Conservation (phyloP, 768 basidiomycete species). For the Boletellus emodensis region DNA sequence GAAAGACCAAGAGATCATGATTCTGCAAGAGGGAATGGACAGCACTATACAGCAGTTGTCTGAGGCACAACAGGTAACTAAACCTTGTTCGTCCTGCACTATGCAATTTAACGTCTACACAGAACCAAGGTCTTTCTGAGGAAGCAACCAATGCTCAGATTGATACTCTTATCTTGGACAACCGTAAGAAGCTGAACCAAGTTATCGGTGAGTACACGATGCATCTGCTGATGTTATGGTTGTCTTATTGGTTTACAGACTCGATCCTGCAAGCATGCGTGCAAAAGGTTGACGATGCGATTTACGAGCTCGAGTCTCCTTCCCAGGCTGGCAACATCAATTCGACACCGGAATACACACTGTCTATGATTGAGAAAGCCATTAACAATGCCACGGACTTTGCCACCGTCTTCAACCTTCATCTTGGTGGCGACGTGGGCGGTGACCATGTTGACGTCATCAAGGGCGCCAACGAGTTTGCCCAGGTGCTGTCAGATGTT, state of each 20-base stretch:
- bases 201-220: conserved; percentile 69
- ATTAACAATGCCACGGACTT: conserved; percentile 94
- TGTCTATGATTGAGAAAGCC: conserved; percentile 98
- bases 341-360: conserved; percentile 97
- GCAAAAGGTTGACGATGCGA: conserved; percentile 93
- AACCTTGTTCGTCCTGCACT: neutral
- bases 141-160: conserved; percentile 96
- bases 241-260: conserved; percentile 47
- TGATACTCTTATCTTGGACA: conserved; percentile 92
- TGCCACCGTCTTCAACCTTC: conserved; percentile 89
- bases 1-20: conserved; percentile 95
- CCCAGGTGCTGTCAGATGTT: conserved; percentile 89
- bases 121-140: conserved; percentile 83
- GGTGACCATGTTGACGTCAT: conserved; percentile 98
- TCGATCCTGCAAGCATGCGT: conserved; percentile 96
- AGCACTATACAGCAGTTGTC: conserved; percentile 82
- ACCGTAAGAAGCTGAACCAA: conserved; percentile 95
- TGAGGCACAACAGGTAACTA: conserved; percentile 78
- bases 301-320: conserved; percentile 97
- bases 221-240: conserved; percentile 2
- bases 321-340: conserved; percentile 92
- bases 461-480: conserved; percentile 94
- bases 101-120: conserved; percentile 6
- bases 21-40: conserved; percentile 95
- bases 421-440: conserved; percentile 79